Base-by-base conservation (phyloP, 2,329 filamentous ascomycete species). In the Fusarium temperatum region DNA sequence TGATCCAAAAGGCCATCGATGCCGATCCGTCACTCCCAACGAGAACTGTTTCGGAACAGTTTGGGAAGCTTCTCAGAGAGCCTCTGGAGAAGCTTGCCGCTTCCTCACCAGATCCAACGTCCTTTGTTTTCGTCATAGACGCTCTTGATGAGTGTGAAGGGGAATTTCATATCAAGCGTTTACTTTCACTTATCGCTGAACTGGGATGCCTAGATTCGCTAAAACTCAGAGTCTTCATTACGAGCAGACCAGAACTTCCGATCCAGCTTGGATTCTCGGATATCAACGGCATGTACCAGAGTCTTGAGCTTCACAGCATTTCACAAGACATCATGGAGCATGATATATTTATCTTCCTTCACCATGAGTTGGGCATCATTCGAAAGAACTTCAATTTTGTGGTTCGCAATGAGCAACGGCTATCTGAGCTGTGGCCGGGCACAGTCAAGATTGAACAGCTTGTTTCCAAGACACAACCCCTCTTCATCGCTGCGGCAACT, bases 21-120 rank as follows among this genome's bases (percentile, higher is more conserved):
- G 35, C 18, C 10, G 35, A 39, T 39, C 24, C 18, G 13, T 42
- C 38, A 2, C 14, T 56, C 17, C 18, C 26, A 13, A 18, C 14
- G 0, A 56, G 42, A 24, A 24, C 17, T 0, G 15, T 56, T 6
- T 17, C 10, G 0, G 22, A 42, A 10, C 36, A 56, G 20, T 56
- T 56, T 30, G 17, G 32, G 8, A 42, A 20, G 17, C 26, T 60
- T n/a, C 5, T 51, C 14, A 51, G 20, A 53, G 22, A 18, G 17
- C 54, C 38, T 17, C 20, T 56, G 1, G 14, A 18, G 3, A 18
- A 12, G 2, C 10, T 24, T 2, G 6, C 17, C 6, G 20, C 38
- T 24, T n/a, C 8, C 11, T 30, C 17, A 24, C 8, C 53, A 18
- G 2, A 2, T n/a, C 4, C 22, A 4, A 20, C 0, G 0, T 20